Conservation (phyloP, 352 stramenopile genomes). For the Phytophthora sp. region DNA sequence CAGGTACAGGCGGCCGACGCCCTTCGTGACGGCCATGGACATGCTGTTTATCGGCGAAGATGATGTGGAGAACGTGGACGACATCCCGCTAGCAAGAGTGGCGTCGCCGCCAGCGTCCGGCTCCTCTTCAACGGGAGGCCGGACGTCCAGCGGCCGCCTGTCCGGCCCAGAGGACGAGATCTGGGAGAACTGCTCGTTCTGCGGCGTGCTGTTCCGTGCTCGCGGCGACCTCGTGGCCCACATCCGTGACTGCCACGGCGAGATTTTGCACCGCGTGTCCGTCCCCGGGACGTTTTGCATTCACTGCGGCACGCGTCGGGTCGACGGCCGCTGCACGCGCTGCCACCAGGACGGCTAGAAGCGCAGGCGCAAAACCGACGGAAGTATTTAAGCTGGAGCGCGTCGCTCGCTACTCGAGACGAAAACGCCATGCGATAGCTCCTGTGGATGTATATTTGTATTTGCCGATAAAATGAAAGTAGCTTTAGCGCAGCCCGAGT, state of each 20-base stretch:
- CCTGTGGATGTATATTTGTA: conserved; percentile 30
- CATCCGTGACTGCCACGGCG: conserved; percentile 59
- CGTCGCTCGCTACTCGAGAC: too few species aligned
- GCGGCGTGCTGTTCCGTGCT: conserved; percentile 44
- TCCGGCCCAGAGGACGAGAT: conserved; percentile 37
- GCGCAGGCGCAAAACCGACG: not conserved
- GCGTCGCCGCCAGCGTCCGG: conserved; percentile 16
- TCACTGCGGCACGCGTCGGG: conserved; percentile 47
- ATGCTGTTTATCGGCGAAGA: conserved; percentile 67
- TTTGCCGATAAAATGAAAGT: conserved; percentile 23
- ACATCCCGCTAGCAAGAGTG: conserved; percentile 47
- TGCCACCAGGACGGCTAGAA: conserved; percentile 31
- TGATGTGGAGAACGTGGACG: conserved; percentile 35
- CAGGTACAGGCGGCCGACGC: conserved; percentile 29
- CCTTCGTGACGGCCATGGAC: conserved; percentile 56
- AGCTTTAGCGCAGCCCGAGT: conserved; percentile 14
- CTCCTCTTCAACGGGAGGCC: conserved; percentile 6
- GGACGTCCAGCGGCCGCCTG: not conserved
- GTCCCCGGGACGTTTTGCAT: conserved; percentile 59
- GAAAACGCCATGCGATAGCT: not conserved
- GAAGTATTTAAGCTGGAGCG: conserved; percentile 38
- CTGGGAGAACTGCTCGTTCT: conserved; percentile 64
- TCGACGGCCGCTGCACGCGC: conserved; percentile 47
- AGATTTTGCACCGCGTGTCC: conserved; percentile 57
- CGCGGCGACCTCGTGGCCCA: conserved; percentile 49